Percentiles rank a stretch among this genome's conserved stretches.
These are phyloP conservation scores for Astragalus glycyphyllos DNA, from an alignment of 306 rosid genomes.

Conservation along the genomic window DNA sequence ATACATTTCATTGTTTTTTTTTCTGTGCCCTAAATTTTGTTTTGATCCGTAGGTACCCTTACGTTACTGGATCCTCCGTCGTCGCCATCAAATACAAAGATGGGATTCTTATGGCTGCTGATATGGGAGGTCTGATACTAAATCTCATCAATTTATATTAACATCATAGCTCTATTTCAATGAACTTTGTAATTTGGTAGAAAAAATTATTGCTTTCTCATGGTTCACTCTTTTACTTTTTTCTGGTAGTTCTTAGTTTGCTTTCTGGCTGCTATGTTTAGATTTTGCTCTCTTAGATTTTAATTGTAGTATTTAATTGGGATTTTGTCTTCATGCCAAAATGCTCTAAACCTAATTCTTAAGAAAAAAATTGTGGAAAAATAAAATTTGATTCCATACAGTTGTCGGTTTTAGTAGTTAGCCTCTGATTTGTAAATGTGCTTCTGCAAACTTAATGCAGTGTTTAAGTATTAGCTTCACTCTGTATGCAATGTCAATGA, in stretches of 20 bases:
- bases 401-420: not conserved
- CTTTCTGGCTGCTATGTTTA: not conserved
- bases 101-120: slow-evolving; percentile 93
- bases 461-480: slow-evolving; percentile 12
- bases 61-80: slow-evolving; percentile 91
- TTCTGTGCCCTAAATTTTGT: slow-evolving; percentile 23
- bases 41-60: slow-evolving; percentile 68
- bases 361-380: too few relatives aligned
- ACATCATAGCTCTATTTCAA: not conserved
- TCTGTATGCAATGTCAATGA: slow-evolving; percentile 6
- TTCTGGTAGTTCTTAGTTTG: not conserved
- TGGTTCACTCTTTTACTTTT: not conserved
- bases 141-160: not conserved
- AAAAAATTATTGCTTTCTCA: not conserved
- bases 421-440: slow-evolving; percentile 27
- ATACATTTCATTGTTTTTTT: not conserved
- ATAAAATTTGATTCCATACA: not conserved
- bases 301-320: too few relatives aligned
- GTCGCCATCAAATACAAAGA: slow-evolving; percentile 93
- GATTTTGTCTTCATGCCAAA: too few relatives aligned
- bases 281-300: too few relatives aligned
- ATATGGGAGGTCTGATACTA: slow-evolving; percentile 82
- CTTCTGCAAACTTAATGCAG: slow-evolving; percentile 1
- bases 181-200: not conserved
- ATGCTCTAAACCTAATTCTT: too few relatives aligned